These are phyloP conservation scores for Colletotrichum sansevieriae DNA, from an alignment of 2,329 filamentous ascomycete species.

Conservation along the genomic window DNA sequence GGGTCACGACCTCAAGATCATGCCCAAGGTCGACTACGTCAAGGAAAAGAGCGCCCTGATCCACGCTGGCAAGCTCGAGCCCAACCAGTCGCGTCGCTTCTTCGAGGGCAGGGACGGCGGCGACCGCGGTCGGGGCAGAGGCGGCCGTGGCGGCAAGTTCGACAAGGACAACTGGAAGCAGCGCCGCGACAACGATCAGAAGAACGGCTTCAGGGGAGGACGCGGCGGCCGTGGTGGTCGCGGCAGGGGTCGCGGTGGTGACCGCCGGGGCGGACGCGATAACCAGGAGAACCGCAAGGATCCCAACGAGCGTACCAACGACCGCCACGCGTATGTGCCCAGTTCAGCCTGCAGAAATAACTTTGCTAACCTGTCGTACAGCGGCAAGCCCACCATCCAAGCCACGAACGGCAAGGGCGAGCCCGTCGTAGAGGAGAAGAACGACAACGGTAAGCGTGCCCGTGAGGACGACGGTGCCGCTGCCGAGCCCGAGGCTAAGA, in stretches of 20 bases:
- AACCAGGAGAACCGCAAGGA: conserved; percentile 53
- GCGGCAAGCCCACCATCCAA: conserved; percentile 59
- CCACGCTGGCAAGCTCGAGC: conserved; percentile 75
- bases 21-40: conserved; percentile 90
- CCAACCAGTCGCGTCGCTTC: conserved; percentile 63
- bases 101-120: conserved; percentile 61
- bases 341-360: background rate
- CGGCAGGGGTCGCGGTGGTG: conserved; percentile 58
- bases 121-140: conserved; percentile 49
- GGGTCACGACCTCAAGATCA: conserved; percentile 82
- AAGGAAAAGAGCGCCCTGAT: conserved; percentile 82
- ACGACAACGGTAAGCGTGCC: conserved; percentile 64
- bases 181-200: conserved; percentile 72
- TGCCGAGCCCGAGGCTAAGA: conserved; percentile 69
- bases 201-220: conserved; percentile 65
- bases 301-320: conserved; percentile 48
- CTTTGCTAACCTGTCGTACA: conserved; percentile 42
- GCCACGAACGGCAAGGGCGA: conserved; percentile 57
- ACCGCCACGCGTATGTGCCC: conserved; percentile 51
- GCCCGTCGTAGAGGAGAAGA: conserved; percentile 44
- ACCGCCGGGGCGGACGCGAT: conserved; percentile 53
- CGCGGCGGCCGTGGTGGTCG: conserved; percentile 54
- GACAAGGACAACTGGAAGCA: conserved; percentile 72
- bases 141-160: conserved; percentile 54
- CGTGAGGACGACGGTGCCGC: conserved; percentile 64